These are phyloP conservation scores for Kwoniella sp. DNA, from an alignment of 768 basidiomycete species.

Conservation along the genomic window DNA sequence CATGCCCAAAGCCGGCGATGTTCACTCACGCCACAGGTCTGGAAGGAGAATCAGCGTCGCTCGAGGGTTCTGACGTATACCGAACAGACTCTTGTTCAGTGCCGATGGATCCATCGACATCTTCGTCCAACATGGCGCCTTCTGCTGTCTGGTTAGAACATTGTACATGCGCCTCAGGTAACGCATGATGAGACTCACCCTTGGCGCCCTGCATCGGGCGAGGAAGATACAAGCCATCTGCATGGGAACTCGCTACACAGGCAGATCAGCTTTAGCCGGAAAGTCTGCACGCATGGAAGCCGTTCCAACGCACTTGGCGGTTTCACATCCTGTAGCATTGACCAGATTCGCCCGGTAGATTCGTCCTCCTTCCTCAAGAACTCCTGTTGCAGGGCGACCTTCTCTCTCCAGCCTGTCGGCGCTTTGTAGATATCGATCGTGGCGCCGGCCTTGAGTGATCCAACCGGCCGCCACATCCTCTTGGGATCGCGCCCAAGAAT, in stretches of 20 bases:
- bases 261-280: slow-evolving; percentile 11
- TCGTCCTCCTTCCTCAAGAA: slow-evolving; percentile 74
- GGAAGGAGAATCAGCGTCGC: background rate
- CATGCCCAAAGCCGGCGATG: too few species aligned
- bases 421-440: slow-evolving; percentile 71
- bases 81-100: background rate
- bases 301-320: slow-evolving; percentile 12
- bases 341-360: slow-evolving; percentile 63
- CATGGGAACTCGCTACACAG: slow-evolving; percentile 17
- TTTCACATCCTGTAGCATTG: slow-evolving; percentile 31
- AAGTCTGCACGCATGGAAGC: too few species aligned
- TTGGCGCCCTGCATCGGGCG: slow-evolving; percentile 20
- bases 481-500: slow-evolving; percentile 56
- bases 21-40: background rate
- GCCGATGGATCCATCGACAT: background rate
- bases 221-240: slow-evolving; percentile 41
- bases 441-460: slow-evolving; percentile 61
- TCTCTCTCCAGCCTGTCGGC: slow-evolving; percentile 63
- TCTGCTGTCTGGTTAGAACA: background rate
- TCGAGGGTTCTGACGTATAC: background rate
- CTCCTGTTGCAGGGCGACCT: slow-evolving; percentile 63
- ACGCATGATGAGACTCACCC: background rate
- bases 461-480: slow-evolving; percentile 69
- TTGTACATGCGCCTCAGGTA: background rate
- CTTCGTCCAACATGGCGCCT: background rate